Percentiles rank a stretch among this genome's conserved stretches.
Evolutionary conservation across 495 filamentous ascomycete species (phyloP).

Genomic region (Parathielavia appendiculata): DNA sequence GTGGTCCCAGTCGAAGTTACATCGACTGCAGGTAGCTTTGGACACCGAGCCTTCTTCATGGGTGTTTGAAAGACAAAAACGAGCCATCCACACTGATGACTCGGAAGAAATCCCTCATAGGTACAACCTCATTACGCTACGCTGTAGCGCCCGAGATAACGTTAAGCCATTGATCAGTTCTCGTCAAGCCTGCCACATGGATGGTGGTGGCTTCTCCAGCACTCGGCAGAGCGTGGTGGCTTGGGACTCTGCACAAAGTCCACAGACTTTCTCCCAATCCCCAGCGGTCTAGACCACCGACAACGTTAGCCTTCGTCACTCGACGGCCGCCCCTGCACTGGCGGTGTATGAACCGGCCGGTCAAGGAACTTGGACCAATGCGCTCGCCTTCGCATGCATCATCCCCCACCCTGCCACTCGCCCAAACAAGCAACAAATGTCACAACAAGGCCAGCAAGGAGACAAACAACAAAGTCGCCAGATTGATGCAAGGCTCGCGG

Average conservation of each 20-base stretch:
- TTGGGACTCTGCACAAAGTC: neutral
- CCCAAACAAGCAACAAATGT: neutral
- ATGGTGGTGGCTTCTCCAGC: neutral
- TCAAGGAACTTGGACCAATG: neutral
- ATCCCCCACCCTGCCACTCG: neutral
- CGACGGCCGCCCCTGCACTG: too few relatives aligned
- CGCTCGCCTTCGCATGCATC: neutral
- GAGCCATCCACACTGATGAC: neutral
- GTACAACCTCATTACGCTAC: neutral
- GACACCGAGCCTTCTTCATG: neutral
- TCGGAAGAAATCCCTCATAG: neutral
- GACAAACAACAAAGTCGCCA: neutral
- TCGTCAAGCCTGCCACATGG: slow-evolving; percentile 6
- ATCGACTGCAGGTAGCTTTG: neutral
- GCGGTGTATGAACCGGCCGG: too few relatives aligned
- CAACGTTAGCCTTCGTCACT: too few relatives aligned
- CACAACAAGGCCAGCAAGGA: neutral
- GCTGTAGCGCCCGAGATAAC: neutral
- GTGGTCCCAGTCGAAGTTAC: neutral
- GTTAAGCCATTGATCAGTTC: neutral
- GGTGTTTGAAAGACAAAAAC: neutral
- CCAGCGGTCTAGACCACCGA: neutral
- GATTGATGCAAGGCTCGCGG: slow-evolving; percentile 1
- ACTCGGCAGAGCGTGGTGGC: neutral
- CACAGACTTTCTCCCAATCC: neutral